These are phyloP conservation scores for Zygnema cylindricum DNA, from an alignment of 139 green algal genomes.

Conservation along the genomic window DNA sequence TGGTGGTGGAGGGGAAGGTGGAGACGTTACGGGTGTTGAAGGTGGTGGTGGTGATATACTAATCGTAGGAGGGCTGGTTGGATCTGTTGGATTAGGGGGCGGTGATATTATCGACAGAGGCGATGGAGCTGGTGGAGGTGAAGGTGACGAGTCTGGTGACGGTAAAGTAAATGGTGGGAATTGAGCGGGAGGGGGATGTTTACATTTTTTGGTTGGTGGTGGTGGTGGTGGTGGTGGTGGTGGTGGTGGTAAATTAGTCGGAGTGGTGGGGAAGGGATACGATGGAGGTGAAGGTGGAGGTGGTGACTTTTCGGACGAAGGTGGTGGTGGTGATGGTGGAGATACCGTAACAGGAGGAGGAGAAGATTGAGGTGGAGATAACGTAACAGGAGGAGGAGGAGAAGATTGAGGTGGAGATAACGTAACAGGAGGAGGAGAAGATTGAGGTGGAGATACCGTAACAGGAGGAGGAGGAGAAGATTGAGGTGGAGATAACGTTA, in stretches of 20 bases:
- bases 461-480: neutral
- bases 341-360: neutral
- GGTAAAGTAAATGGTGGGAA: neutral
- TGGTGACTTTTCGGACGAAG: neutral
- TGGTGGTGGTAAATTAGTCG: neutral
- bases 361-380: neutral
- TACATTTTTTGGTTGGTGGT: neutral
- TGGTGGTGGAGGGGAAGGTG: neutral
- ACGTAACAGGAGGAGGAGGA: neutral
- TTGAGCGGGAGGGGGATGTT: neutral
- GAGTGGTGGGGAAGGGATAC: neutral
- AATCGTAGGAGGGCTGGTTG: neutral
- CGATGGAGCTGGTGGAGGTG: neutral
- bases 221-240: neutral
- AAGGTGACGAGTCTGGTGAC: neutral
- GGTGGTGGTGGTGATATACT: neutral
- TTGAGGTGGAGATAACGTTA: neutral
- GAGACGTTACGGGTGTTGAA: neutral
- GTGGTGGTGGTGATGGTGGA: neutral
- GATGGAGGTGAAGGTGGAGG: slow-evolving; percentile 4
- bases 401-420: neutral
- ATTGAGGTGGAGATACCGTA: neutral
- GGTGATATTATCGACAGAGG: neutral
- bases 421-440: no score
- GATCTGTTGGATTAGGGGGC: neutral